Percentiles rank a stretch among this genome's conserved stretches.
Evolutionary conservation across 148 eudicot species (phyloP).

Genomic region (Cornus suecica): DNA sequence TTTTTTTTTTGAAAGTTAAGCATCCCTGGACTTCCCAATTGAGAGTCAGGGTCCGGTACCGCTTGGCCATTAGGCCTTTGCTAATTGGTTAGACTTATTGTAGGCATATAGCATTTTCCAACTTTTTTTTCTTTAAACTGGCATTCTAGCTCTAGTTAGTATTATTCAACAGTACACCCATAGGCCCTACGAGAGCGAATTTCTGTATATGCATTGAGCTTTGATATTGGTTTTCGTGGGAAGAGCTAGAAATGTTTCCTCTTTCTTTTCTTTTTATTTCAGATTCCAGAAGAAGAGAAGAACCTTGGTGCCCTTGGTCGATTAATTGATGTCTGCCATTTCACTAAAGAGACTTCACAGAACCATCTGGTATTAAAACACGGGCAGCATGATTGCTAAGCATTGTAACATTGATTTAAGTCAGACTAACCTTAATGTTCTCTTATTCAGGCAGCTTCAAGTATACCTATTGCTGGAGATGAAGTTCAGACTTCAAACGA

Average conservation of each 20-base stretch:
- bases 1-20: no score
- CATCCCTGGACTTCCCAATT: no score
- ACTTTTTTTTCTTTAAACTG: background rate
- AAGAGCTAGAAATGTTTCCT: background rate
- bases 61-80: no score
- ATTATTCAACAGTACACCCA: no score
- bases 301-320: conserved; percentile 72
- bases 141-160: background rate
- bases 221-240: background rate
- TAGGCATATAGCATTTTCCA: background rate
- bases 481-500: no score
- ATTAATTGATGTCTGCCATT: conserved; percentile 88
- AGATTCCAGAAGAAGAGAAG: conserved; percentile 94
- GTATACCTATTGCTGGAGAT: no score
- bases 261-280: conserved; percentile 8
- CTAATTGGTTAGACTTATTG: background rate
- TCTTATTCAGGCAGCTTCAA: no score
- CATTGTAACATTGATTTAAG: background rate
- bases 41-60: no score
- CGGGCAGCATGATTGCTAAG: background rate
- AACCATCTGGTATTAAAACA: conserved; percentile 56
- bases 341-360: conserved; percentile 68
- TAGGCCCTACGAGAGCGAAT: no score
- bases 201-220: no score
- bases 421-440: no score